phyloP scores from a whole-genome alignment of 768 basidiomycete species.

The Mycena epipterygia region DNA sequence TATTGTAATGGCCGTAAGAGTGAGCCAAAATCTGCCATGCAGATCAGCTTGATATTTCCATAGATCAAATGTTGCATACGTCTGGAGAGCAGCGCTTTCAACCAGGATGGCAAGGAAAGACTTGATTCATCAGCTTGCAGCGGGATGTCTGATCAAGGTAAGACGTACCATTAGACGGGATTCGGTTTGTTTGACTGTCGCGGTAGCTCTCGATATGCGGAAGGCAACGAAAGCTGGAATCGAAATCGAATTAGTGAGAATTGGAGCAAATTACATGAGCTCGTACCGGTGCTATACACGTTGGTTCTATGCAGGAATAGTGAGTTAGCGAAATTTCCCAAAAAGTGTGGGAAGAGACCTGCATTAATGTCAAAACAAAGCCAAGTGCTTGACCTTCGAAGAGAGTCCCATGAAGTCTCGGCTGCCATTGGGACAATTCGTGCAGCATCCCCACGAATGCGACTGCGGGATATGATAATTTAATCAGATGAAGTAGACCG shows the following conservation, averaged over 20 bases:
- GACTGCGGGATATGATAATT: not conserved
- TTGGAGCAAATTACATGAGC: too few relatives aligned
- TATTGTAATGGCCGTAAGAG: not conserved
- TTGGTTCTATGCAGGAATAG: constrained; percentile 27
- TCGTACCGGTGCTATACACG: not conserved
- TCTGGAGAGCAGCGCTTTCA: too few relatives aligned
- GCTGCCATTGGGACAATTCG: too few relatives aligned
- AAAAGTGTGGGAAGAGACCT: not conserved
- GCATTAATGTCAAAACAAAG: not conserved
- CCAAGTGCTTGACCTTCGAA: not conserved
- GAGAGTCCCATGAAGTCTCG: not conserved
- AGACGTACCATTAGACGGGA: not conserved
- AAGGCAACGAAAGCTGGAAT: not conserved
- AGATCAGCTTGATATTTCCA: not conserved
- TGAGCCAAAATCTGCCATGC: not conserved
- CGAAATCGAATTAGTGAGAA: not conserved
- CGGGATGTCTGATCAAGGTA: not conserved
- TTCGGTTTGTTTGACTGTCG: not conserved
- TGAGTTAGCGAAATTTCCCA: not conserved
- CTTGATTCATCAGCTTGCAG: not conserved
- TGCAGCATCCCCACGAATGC: too few relatives aligned
- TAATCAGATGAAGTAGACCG: too few relatives aligned
- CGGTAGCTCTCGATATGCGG: not conserved
- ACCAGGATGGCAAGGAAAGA: too few relatives aligned
- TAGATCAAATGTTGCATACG: too few relatives aligned